Evolutionary conservation across 2,329 filamentous ascomycete species (phyloP), one percentile per base, ranked within the genome.

Genomic region (Nemania sp.): DNA sequence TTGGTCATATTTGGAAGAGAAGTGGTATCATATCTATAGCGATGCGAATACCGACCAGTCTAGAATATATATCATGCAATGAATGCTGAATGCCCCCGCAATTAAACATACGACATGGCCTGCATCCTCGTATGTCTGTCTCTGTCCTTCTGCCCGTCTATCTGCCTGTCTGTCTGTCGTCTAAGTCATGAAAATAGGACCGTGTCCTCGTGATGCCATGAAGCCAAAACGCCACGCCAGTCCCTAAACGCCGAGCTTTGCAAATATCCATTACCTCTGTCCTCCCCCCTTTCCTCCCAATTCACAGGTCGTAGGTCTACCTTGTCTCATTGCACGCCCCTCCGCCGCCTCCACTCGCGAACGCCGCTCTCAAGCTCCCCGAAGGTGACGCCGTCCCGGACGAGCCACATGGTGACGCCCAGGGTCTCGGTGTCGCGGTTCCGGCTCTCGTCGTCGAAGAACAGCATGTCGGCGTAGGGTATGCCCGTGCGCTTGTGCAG

Each of bases 371-470:
- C 92, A 18, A 97, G 78, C 78, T 95, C 92, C 0, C 80, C 81
- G 77, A 86, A 88, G 2, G 84, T 88, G 55, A 97, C 86, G 0
- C 93, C 93, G 73, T 96, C 89, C 57, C 84, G 79, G 0, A 98
- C 89, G 51, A 97, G 77, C 72, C 87, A 87, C 86, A 98, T 96
- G 0, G 90, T 90, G 2, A 96, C 90, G 0, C 93, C 93, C 51
- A 97, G 71, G 25, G 73, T 78, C 78, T 88, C 86, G 0, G 96
- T 94, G 72, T 97, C 92, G 59, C 86, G 81, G 72, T 98, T 98
- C 62, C 94, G 79, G 54, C 83, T 81, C 83, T 98, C 94, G 69
- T 98, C 94, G 69, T 98, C 94, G 67, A 98, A 98, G 75, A 98
- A 98, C 35, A 98, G 74, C 89, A 98, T 96, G 49, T 97, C 91